Base-by-base conservation (phyloP, 371 early-diverging fungal species). In the Saksenaea vasiformis region DNA sequence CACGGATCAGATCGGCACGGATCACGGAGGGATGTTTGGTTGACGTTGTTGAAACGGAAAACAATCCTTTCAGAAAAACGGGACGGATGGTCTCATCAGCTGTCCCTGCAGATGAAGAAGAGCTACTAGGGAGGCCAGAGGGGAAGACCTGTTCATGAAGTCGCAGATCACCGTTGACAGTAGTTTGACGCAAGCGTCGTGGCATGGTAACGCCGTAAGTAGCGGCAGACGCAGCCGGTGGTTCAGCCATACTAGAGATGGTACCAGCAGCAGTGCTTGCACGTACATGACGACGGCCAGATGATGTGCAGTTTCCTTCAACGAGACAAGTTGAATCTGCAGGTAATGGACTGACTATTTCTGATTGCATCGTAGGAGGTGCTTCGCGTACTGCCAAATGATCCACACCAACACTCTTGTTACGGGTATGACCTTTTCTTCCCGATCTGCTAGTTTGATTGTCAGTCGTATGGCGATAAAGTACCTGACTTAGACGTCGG, bases 41-140 rank as follows among this genome's bases (percentile, higher is more conserved):
- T 3, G 92, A 87, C 0, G 93, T 93, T 2, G 91, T 92, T 2
- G 86, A 74, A 13, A 91, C 91, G 0, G 90, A 88, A 61, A 94
- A 91, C 1, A 94, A 70, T 0, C 91, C 91, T 71, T 90, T 91
- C 14, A 94, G 73, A 64, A 84, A 87, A 2, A 94, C 90, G 1
- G 90, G 86, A 55, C 85, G 82, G 51, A 91, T 87, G 53, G 78
- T 68, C 54, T 89, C 80, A 68, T 93, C 93, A 0, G 90, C 90
- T 9, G 80, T 81, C 15, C 82, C 82, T 54, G 61, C 14, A 27
- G 9, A 31, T 1, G 66, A 55, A n/a, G 51, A 17, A 11, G 65
- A 59, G 10, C 55, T 19, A 1, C 35, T 36, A 34, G 22, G 17
- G 9, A 51, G 55, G 36, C 47, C 59, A 0, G 41, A 58, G 1